A percentile compares a stretch with the other conserved stretches of the same genome.
phyloP scores from a whole-genome alignment of 75 land plant genomes.

The Adiantum capillusveneris region DNA sequence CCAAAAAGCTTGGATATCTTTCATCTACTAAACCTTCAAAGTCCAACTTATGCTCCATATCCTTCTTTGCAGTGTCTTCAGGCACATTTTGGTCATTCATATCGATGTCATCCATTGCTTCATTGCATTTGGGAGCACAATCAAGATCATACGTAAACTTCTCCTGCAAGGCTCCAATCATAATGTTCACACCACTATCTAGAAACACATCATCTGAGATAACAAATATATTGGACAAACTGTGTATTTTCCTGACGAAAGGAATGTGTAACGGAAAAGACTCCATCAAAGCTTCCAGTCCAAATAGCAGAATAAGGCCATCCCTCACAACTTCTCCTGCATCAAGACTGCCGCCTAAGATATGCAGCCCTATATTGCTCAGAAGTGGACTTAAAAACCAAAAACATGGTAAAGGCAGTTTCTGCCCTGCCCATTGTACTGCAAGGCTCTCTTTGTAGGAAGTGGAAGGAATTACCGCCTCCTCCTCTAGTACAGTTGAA shows the following conservation, averaged over 20 bases:
- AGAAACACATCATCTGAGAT: conserved; percentile 48
- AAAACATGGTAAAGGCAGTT: conserved; percentile 72
- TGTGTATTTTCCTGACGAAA: conserved; percentile 71
- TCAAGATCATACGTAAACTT: conserved; percentile 27
- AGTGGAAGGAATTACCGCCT: not conserved
- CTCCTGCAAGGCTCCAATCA: conserved; percentile 52
- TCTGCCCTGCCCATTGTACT: conserved; percentile 75
- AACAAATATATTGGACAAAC: conserved; percentile 62
- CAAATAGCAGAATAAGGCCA: conserved; percentile 69
- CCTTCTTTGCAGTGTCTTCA: not conserved
- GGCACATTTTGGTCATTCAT: not conserved
- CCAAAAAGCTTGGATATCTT: conserved; percentile 71
- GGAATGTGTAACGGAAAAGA: conserved; percentile 25
- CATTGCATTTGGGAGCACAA: conserved; percentile 16
- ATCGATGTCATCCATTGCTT: conserved; percentile 2
- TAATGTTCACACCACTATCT: conserved; percentile 47
- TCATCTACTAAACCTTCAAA: conserved; percentile 65
- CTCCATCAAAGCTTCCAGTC: conserved; percentile 57
- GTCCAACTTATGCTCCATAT: conserved; percentile 23
- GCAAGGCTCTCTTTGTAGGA: conserved; percentile 12
- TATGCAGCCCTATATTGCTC: conserved; percentile 2
- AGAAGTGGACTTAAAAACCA: conserved; percentile 91
- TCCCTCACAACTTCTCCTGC: conserved; percentile 31
- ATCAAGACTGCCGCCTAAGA: too few species aligned
- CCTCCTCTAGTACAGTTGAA: conserved; percentile 59